Base-by-base conservation (phyloP, 2,329 filamentous ascomycete genomes). In the Coccinonectria pachysandricola region DNA sequence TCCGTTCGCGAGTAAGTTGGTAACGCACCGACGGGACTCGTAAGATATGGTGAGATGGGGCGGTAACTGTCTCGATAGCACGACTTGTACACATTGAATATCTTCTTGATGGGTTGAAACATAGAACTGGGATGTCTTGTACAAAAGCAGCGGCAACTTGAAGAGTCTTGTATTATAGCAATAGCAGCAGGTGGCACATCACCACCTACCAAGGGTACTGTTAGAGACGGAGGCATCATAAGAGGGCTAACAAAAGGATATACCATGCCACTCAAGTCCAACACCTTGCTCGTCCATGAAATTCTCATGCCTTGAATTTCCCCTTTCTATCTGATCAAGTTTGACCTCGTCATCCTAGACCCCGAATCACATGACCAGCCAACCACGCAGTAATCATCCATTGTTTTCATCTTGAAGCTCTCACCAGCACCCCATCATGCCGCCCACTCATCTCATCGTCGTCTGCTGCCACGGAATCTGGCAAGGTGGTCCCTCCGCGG, bases 401-500 rank as follows among this genome's bases (percentile, higher is more conserved):
- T n/a, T n/a, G n/a, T n/a, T n/a, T n/a, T n/a, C n/a, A n/a, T n/a
- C n/a, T n/a, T n/a, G n/a, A n/a, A n/a, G 10, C 17, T 7, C 17
- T 19, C 17, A 19, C 17, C 7, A 7, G 10, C 17, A 19, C 7
- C 17, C 17, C 11, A 13, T 31, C 27, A 33, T 32, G 17, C 21
- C 36, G 1, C 56, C 59, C 15, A 54, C 53, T 5, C 67, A 82
- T 37, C 65, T 92, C 8, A 71, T 92, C 26, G 59, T 92, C 24
- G 79, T 92, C 26, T 91, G 84, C 60, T 87, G 85, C 50, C 85
- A 93, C 56, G 81, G 75, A 15, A 83, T 88, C 31, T 92, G 80
- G 65, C 55, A 64, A 9, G 75, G 75, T 14, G 73, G 75, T 0
- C 59, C 64, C 3, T 53, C 56, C 2, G 52, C 54, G 2, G 75